phyloP scores from a whole-genome alignment of 345 rosid genomes.

The Geranium brycei region DNA sequence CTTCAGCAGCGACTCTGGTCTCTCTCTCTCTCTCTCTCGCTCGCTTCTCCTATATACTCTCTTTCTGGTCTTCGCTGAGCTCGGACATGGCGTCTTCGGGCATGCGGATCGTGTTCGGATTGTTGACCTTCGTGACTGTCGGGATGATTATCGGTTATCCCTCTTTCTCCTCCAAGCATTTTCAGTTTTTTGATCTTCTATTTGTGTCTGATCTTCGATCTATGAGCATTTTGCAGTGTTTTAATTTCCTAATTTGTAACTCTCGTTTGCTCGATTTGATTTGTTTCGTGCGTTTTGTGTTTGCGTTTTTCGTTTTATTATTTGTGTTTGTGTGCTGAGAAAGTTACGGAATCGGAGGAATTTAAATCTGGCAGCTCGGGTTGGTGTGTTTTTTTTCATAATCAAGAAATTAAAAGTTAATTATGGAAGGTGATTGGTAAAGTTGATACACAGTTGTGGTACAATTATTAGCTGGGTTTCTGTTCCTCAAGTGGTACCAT shows the following conservation, averaged over 20 bases:
- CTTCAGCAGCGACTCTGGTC: background rate
- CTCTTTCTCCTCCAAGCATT: background rate
- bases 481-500: too few species aligned
- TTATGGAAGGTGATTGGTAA: too few species aligned
- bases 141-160: slow-evolving; percentile 80
- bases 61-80: background rate
- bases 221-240: background rate
- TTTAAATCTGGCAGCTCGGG: too few species aligned
- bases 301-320: too few species aligned
- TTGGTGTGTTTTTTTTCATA: too few species aligned
- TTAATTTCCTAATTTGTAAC: background rate
- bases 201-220: background rate
- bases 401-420: too few species aligned
- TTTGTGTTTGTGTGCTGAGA: too few species aligned
- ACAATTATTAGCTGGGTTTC: too few species aligned
- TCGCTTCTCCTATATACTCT: background rate
- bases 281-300: too few species aligned
- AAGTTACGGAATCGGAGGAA: too few species aligned
- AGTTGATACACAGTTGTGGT: too few species aligned
- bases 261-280: too few species aligned
- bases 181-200: background rate
- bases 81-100: slow-evolving; percentile 39
- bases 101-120: slow-evolving; percentile 66
- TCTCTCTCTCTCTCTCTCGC: background rate
- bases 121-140: slow-evolving; percentile 68